Evolutionary conservation across 1,284 basidiomycete genomes (phyloP).

Genomic region (Moniliophthora roreri): DNA sequence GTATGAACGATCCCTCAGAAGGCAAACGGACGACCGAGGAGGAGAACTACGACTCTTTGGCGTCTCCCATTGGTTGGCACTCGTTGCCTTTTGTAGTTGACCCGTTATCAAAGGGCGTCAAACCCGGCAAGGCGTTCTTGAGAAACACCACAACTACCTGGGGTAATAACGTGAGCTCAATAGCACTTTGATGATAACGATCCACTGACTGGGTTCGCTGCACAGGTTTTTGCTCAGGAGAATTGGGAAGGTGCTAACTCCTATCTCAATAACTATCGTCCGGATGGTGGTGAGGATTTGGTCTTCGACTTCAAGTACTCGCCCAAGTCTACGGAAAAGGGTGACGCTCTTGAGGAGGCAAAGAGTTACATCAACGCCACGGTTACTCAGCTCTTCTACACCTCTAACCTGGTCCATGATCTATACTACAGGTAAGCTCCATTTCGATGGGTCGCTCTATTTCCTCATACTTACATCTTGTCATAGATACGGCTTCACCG

Average conservation of each 20-base stretch:
- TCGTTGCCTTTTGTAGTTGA: slow-evolving; percentile 61
- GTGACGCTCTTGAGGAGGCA: slow-evolving; percentile 61
- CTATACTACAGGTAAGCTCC: slow-evolving; percentile 59
- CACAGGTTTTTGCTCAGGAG: slow-evolving; percentile 77
- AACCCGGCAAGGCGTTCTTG: slow-evolving; percentile 38
- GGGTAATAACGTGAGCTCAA: slow-evolving; percentile 78
- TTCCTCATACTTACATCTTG: slow-evolving; percentile 24
- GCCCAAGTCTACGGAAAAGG: slow-evolving; percentile 48
- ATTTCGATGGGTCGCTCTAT: neutral
- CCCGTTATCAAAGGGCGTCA: slow-evolving; percentile 36
- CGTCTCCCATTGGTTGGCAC: slow-evolving; percentile 92
- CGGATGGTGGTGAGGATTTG: slow-evolving; percentile 55
- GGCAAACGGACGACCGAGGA: slow-evolving; percentile 56
- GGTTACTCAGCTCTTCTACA: slow-evolving; percentile 92
- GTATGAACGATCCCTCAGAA: slow-evolving; percentile 70
- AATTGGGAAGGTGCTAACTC: slow-evolving; percentile 83
- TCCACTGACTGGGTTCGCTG: slow-evolving; percentile 6
- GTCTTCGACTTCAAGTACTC: slow-evolving; percentile 74
- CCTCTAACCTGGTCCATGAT: slow-evolving; percentile 82
- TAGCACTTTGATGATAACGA: neutral
- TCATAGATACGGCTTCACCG: slow-evolving; percentile 82
- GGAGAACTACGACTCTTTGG: slow-evolving; percentile 69
- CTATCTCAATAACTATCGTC: slow-evolving; percentile 81
- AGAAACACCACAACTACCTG: slow-evolving; percentile 78
- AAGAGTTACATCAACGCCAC: slow-evolving; percentile 85